phyloP scores from a whole-genome alignment of 306 rosid genomes.

The Glycine latifolia region DNA sequence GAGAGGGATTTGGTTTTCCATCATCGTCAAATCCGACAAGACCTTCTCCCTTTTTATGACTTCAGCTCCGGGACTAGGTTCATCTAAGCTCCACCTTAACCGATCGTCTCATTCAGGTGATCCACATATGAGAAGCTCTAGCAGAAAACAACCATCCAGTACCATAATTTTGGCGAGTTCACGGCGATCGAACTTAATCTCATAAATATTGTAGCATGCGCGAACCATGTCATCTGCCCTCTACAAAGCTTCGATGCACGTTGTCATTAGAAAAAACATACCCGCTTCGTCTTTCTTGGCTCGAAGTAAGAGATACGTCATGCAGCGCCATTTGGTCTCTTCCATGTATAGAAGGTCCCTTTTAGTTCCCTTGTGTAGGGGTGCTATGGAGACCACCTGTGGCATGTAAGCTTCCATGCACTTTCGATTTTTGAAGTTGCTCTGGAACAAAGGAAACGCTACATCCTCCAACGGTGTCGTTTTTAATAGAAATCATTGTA shows the following conservation, averaged over 20 bases:
- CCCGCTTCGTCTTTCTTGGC: not conserved
- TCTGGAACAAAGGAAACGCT: not conserved
- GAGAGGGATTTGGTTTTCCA: slow-evolving; percentile 7
- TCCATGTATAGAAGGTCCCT: not conserved
- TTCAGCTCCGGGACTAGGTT: not conserved
- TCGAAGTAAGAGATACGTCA: not conserved
- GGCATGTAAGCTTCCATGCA: not conserved
- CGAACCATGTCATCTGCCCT: not conserved
- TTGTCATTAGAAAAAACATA: too few species aligned
- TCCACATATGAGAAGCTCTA: slow-evolving; percentile 42
- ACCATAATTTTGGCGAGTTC: slow-evolving; percentile 46
- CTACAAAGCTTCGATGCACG: not conserved
- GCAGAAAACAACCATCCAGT: slow-evolving; percentile 52
- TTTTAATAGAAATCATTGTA: not conserved
- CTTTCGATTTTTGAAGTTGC: not conserved
- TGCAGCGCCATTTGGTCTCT: slow-evolving; percentile 1
- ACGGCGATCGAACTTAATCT: not conserved
- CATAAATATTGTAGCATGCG: slow-evolving; percentile 14
- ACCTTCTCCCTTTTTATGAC: not conserved
- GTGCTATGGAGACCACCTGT: slow-evolving; percentile 7
- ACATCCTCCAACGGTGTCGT: not conserved
- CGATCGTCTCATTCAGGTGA: not conserved
- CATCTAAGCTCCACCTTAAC: too few species aligned
- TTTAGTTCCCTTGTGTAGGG: not conserved
- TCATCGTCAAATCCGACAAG: not conserved